Base-by-base conservation (phyloP, 768 basidiomycete species). In the Chalciporus piperatus region DNA sequence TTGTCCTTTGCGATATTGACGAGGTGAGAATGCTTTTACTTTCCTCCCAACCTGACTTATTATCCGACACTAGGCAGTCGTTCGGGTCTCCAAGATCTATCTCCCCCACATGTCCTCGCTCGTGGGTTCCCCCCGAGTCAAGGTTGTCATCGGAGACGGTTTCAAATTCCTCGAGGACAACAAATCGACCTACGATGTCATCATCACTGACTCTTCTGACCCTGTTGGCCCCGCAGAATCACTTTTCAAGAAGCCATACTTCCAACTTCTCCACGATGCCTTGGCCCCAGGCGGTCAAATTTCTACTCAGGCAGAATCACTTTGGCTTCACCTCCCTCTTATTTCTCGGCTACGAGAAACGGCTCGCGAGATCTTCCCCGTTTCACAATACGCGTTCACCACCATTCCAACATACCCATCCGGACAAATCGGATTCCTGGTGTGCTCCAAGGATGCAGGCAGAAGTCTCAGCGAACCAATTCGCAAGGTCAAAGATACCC, bases 121-220 rank as follows among this genome's bases (percentile, higher is more conserved):
- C 37, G 82, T 96, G 55, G 70, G 78, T 35, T 86, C 90, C 57
- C 83, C 89, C 13, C 85, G 85, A 47, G 95, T 98, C 48, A 83
- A 75, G 8, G 87, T 98, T 47, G 76, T 81, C 73, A 82, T 98
- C 61, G 96, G 95, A 42, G 95, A 98, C 60, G 96, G 96, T 41
- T 97, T 98, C 85, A 90, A 93, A 70, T 98, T 95, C 78, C 84
- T 99, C 43, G 84, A 85, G 12, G 88, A 92, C 45, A 87, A 96
- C 72, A 81, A 87, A 60, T 75, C 83, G 44, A 84, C 84, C 45
- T 97, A 96, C 83, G 96, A 99, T 66, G 92, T 90, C 54, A 98
- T 99, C 76, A 90, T 99, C 74, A 99, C 96, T 56, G 96, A 99
- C 70, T 98, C 95, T 17, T 97, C 94, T 19, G 96, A 98, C 71